A percentile compares a stretch with the other conserved stretches of the same genome.
phyloP scores from a whole-genome alignment of 1,139 yeast species.

The Debaryomyces singareniensis region DNA sequence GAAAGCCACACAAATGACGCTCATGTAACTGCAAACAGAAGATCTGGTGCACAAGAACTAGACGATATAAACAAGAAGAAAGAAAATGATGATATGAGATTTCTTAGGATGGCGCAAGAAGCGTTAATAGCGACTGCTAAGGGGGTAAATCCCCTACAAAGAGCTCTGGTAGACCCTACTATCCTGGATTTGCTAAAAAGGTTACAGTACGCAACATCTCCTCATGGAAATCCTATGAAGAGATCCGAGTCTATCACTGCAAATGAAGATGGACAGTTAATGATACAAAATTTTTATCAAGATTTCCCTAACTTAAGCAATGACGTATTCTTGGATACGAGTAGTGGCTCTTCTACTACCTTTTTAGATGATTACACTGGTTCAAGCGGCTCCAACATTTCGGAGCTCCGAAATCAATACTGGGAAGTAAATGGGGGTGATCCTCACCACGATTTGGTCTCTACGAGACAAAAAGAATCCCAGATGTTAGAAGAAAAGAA shows the following conservation, averaged over 20 bases:
- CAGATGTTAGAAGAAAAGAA: slow-evolving; percentile 14
- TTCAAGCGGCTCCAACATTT: background rate
- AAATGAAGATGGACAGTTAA: slow-evolving; percentile 37
- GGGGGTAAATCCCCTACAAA: slow-evolving; percentile 19
- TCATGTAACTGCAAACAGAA: too few relatives aligned
- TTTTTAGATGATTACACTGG: background rate
- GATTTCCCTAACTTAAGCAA: slow-evolving; percentile 40
- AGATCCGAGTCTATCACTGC: slow-evolving; percentile 28
- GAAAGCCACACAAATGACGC: too few relatives aligned
- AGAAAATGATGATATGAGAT: slow-evolving; percentile 33
- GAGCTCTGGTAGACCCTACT: slow-evolving; percentile 45
- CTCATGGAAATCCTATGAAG: slow-evolving; percentile 45
- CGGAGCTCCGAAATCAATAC: background rate
- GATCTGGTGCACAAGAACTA: background rate
- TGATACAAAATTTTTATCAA: slow-evolving; percentile 38
- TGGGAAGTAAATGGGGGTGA: background rate
- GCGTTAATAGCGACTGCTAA: slow-evolving; percentile 42
- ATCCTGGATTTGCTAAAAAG: slow-evolving; percentile 44
- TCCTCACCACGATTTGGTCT: background rate
- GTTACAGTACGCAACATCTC: slow-evolving; percentile 48
- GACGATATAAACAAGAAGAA: background rate
- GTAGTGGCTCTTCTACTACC: background rate
- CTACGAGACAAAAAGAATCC: background rate
- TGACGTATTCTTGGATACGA: slow-evolving; percentile 23
- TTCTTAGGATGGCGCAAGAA: slow-evolving; percentile 37